phyloP scores from a whole-genome alignment of 73 alveolate species.

The Blepharisma japonicum region DNA sequence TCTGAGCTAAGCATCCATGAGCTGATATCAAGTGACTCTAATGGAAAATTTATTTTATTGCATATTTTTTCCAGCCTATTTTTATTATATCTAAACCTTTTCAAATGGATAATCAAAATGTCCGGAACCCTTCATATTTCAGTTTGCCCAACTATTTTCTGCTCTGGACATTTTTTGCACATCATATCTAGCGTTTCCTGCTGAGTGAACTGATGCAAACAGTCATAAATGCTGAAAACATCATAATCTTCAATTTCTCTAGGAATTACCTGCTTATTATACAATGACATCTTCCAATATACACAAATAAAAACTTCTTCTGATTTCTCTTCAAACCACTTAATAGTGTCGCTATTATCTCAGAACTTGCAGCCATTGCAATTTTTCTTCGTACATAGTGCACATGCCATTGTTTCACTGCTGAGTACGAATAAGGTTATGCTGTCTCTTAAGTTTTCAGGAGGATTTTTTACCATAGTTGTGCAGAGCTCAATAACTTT shows the following conservation, averaged over 20 bases:
- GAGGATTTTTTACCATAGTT: no score
- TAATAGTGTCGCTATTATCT: not conserved
- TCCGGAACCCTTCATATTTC: not conserved
- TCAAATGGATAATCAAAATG: constrained; percentile 18
- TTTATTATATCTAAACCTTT: constrained; percentile 7
- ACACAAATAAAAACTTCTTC: not conserved
- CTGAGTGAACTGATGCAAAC: not conserved
- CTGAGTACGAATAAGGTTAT: no score
- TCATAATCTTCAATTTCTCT: constrained; percentile 14
- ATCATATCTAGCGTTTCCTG: constrained; percentile 3
- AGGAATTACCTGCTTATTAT: not conserved
- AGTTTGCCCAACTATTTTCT: not conserved
- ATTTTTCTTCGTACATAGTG: not conserved
- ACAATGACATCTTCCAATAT: not conserved
- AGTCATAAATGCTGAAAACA: constrained; percentile 4
- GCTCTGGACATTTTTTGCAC: not conserved
- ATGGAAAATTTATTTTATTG: constrained; percentile 1
- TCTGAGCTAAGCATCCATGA: not conserved
- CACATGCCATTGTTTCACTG: not conserved
- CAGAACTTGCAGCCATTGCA: not conserved
- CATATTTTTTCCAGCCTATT: constrained; percentile 1
- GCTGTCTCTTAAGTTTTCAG: no score
- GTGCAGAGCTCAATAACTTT: no score
- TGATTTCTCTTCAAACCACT: not conserved
- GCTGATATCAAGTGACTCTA: not conserved